phyloP scores from a whole-genome alignment of 1,139 yeast genomes.

The Wickerhamiella pararugosa region DNA sequence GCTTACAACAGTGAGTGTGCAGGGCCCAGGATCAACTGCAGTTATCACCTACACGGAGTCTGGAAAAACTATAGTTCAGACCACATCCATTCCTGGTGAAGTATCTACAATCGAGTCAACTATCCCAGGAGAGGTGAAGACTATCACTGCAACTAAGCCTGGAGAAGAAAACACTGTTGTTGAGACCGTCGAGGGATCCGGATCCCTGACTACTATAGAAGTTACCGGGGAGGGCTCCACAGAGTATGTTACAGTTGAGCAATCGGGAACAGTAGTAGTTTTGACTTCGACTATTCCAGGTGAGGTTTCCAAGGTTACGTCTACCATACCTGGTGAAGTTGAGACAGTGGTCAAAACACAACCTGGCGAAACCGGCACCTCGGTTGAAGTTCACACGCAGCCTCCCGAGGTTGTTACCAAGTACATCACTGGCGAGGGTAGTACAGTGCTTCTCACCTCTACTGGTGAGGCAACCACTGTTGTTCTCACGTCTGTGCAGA shows the following conservation, averaged over 20 bases:
- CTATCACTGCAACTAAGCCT: slow-evolving; percentile 1
- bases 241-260: too few species aligned
- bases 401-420: slow-evolving; percentile 1
- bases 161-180: slow-evolving; percentile 3
- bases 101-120: slow-evolving; percentile 3
- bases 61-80: not conserved
- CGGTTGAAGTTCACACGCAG: slow-evolving; percentile 2
- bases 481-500: slow-evolving; percentile 1
- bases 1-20: too few species aligned
- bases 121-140: not conserved
- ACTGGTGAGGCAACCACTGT: slow-evolving; percentile 1
- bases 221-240: slow-evolving; percentile 7
- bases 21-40: too few species aligned
- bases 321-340: not conserved
- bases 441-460: slow-evolving; percentile 1
- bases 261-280: not conserved
- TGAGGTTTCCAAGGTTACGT: not conserved
- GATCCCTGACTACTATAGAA: slow-evolving; percentile 1
- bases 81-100: slow-evolving; percentile 4
- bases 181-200: slow-evolving; percentile 4
- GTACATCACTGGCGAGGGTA: not conserved
- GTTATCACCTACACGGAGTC: too few species aligned
- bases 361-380: not conserved
- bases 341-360: not conserved
- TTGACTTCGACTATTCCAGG: slow-evolving; percentile 1